These are phyloP conservation scores for Cyberlindnera veronae DNA, from an alignment of 805 yeast genomes.

Conservation along the genomic window DNA sequence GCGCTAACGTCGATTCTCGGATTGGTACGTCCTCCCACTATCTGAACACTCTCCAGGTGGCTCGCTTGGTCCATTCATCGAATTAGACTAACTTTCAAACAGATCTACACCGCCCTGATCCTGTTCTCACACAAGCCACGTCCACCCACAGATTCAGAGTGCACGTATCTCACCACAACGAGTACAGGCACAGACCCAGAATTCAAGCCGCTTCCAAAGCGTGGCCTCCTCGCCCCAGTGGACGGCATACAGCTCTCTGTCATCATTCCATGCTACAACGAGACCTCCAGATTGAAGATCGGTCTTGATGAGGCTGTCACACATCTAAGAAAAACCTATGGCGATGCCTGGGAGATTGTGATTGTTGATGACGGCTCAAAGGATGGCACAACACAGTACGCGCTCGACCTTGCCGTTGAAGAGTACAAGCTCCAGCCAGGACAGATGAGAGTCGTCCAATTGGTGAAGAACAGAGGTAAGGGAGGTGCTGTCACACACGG, in stretches of 20 bases:
- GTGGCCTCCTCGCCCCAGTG: conserved; percentile 9
- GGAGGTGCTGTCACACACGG: conserved; percentile 98
- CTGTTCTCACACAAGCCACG: conserved; percentile 65
- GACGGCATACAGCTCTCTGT: conserved; percentile 59
- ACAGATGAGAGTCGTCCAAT: conserved; percentile 63
- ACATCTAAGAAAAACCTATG: conserved; percentile 40
- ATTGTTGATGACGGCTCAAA: conserved; percentile 90
- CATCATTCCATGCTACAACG: conserved; percentile 93
- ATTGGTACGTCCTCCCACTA: conserved; percentile 3
- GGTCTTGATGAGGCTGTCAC: conserved; percentile 72
- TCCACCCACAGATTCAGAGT: conserved; percentile 48
- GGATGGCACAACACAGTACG: conserved; percentile 75
- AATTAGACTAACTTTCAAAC: background rate
- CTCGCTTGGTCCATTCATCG: background rate
- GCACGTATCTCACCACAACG: conserved; percentile 42
- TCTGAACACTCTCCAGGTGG: background rate
- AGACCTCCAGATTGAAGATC: conserved; percentile 60
- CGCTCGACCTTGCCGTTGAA: conserved; percentile 51
- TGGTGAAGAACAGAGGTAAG: conserved; percentile 82
- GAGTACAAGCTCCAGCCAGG: conserved; percentile 50
- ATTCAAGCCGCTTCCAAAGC: conserved; percentile 32
- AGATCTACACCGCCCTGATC: conserved; percentile 17
- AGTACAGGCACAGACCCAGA: conserved; percentile 29
- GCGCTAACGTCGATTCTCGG: conserved; percentile 5
- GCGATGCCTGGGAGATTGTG: conserved; percentile 63